Conservation (phyloP, 805 yeast genomes). For the Lipomyces oligophaga region DNA sequence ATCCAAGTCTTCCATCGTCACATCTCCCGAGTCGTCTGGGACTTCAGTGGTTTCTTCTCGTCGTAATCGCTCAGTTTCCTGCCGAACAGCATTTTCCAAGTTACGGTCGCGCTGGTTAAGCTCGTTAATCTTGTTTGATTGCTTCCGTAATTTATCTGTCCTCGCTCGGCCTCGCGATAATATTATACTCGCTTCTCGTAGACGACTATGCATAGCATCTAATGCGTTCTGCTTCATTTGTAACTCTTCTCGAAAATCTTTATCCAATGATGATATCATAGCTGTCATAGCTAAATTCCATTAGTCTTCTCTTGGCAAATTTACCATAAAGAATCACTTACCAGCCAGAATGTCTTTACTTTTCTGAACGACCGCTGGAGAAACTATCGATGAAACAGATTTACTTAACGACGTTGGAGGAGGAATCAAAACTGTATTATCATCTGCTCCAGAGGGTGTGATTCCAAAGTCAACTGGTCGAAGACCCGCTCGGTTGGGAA, state of each 20-base stretch:
- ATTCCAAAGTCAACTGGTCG: conserved; percentile 85
- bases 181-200: conserved; percentile 54
- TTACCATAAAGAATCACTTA: conserved; percentile 1
- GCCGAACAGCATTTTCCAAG: conserved; percentile 58
- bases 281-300: conserved; percentile 44
- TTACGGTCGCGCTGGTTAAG: conserved; percentile 54
- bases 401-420: not conserved
- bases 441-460: conserved; percentile 33
- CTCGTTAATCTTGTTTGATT: conserved; percentile 46
- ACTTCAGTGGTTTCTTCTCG: conserved; percentile 2
- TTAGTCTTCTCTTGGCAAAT: not conserved
- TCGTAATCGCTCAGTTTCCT: conserved; percentile 49
- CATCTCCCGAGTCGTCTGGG: conserved; percentile 16
- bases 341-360: conserved; percentile 45
- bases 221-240: conserved; percentile 50
- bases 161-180: conserved; percentile 49
- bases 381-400: conserved; percentile 10
- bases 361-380: conserved; percentile 29
- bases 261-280: conserved; percentile 50
- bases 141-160: conserved; percentile 51
- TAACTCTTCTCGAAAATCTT: conserved; percentile 58
- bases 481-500: conserved; percentile 80
- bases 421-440: too few relatives aligned
- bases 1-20: conserved; percentile 24
- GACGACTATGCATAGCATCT: conserved; percentile 50